Percentiles rank a stretch among this genome's conserved stretches.
phyloP scores from a whole-genome alignment of 2,329 filamentous ascomycete species.

The Westerdykella aurantiaca region DNA sequence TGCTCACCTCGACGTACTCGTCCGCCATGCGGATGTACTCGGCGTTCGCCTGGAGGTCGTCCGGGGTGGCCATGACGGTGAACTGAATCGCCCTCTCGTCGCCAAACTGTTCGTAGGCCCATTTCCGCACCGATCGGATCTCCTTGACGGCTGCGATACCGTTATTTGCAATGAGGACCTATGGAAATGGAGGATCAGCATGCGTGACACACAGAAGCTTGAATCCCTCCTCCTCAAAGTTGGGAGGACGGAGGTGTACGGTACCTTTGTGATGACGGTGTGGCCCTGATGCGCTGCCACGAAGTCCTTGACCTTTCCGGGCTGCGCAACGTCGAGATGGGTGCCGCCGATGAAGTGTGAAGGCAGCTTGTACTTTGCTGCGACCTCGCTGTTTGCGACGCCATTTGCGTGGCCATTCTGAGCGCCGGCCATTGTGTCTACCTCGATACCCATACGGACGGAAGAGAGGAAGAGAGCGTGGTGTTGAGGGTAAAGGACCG shows the following conservation, averaged over 20 bases:
- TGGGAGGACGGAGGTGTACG: constrained; percentile 32
- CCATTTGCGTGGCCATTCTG: constrained; percentile 35
- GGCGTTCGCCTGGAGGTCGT: constrained; percentile 94
- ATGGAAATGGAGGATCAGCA: constrained; percentile 17
- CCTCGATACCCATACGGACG: constrained; percentile 20
- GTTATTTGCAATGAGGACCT: constrained; percentile 99
- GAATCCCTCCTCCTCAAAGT: background rate
- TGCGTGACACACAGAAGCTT: background rate
- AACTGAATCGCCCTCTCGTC: constrained; percentile 98
- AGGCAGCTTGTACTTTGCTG: constrained; percentile 75
- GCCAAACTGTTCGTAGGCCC: constrained; percentile 99
- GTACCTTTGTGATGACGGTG: constrained; percentile 96
- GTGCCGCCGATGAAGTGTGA: constrained; percentile 97
- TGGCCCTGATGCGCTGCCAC: constrained; percentile 84
- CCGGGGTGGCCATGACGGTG: constrained; percentile 98
- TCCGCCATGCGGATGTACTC: constrained; percentile 99
- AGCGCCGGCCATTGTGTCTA: constrained; percentile 32
- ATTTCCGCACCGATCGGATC: constrained; percentile 98
- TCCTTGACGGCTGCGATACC: constrained; percentile 99
- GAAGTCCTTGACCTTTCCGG: constrained; percentile 93
- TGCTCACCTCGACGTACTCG: constrained; percentile 82
- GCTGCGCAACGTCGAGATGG: constrained; percentile 70
- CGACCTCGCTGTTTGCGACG: constrained; percentile 55
- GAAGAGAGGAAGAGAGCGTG: constrained; percentile 9
- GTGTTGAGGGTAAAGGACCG: no score